Conservation (phyloP, 176 grass and related monocot species). For the Zoysia japonica region DNA sequence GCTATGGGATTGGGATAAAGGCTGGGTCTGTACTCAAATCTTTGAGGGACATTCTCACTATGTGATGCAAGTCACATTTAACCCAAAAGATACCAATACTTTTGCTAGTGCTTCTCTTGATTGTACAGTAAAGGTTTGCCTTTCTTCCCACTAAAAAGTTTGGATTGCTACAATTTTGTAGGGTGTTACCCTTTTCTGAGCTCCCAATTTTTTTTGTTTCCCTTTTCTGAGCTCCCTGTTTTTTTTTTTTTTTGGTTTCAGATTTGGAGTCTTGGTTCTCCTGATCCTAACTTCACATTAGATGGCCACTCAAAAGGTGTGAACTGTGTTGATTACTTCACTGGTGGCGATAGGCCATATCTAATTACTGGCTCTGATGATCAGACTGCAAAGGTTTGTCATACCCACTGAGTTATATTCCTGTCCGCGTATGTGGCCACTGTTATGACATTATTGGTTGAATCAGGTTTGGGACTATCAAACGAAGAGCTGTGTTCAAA, state of each 20-base stretch:
- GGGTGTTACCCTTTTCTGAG: conserved; percentile 18
- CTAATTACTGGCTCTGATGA: conserved; percentile 97
- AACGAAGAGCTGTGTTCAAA: conserved; percentile 99
- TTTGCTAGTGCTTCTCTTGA: conserved; percentile 98
- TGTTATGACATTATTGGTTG: conserved; percentile 29
- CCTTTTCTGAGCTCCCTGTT: conserved; percentile 8
- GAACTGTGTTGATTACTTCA: conserved; percentile 99
- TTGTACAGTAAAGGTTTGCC: conserved; percentile 86
- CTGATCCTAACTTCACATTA: conserved; percentile 95
- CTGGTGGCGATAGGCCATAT: conserved; percentile 96
- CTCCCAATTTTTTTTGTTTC: conserved; percentile 5
- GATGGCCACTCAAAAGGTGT: conserved; percentile 98
- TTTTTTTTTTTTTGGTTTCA: no score
- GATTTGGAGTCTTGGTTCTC: conserved; percentile 99
- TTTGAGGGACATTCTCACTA: conserved; percentile 99
- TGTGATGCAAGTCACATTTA: conserved; percentile 99
- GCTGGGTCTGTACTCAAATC: conserved; percentile 95
- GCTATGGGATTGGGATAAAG: conserved; percentile 99
- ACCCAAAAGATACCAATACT: conserved; percentile 98
- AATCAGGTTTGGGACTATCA: conserved; percentile 99
- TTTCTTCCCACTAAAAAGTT: not conserved
- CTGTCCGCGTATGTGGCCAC: not conserved
- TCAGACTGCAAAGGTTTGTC: conserved; percentile 87
- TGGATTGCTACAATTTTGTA: not conserved
- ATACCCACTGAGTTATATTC: conserved; percentile 23